Base-by-base conservation (phyloP, 2,329 filamentous ascomycete species). In the Aspergillus arachidicola region DNA sequence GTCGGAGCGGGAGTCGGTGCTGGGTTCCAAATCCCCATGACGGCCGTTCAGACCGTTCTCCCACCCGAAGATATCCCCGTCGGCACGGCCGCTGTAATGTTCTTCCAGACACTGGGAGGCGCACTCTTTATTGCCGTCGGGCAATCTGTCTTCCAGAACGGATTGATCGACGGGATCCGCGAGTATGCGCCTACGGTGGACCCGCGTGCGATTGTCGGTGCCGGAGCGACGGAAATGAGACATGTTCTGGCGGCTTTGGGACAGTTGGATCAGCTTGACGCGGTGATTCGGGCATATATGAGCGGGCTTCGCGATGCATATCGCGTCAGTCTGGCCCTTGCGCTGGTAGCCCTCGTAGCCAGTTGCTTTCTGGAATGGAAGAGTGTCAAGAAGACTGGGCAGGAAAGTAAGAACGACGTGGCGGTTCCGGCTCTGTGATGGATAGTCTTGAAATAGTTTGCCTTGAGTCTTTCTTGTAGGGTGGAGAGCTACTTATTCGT, bases 101-200 rank as follows among this genome's bases (percentile, higher is more conserved):
- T 79, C 66, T 71, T 72, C 64, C 74, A 79, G 57, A 77, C 71
- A 1, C 72, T 79, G 26, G 77, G 77, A n/a, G 77, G 77, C 1
- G 76, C 77, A 0, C 61, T 86, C 1, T 86, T 86, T 64, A 79
- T 86, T 50, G 80, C 80, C 3, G 81, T 84, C 16, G 83, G 76
- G 1, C 82, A 86, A 66, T 81, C 79, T 61, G 76, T 86, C 5
- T 84, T 87, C 66, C 79, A 78, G 58, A 85, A 84, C 67, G 75
- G 75, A 1, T 78, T 87, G 14, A 76, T 85, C 59, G 66, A 73
- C 4, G 81, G 64, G 5, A 50, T 60, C 26, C 45, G 36, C 9
- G 19, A 54, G 3, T 60, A 55, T 36, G 61, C 51, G 9, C 55
- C 59, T 0, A 34, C 45, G 4, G 59, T 64, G 7, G 21, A 64